Evolutionary conservation across 2,329 filamentous ascomycete genomes (phyloP).

Genomic region (Stenocarpella maydis): DNA sequence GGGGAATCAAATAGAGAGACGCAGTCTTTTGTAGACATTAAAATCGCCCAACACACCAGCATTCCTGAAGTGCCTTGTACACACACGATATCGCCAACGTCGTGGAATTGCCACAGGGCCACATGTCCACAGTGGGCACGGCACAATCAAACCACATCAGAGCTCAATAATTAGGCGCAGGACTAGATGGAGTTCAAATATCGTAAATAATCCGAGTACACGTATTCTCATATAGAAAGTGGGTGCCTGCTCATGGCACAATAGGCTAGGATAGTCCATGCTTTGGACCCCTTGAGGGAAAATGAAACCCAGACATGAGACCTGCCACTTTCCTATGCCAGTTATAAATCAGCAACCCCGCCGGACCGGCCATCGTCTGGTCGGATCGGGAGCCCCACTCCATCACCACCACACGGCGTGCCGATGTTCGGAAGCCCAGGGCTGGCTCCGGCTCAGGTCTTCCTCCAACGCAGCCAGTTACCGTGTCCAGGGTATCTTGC

Average conservation of each 20-base stretch:
- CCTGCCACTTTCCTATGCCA: neutral
- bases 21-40: neutral
- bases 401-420: conserved; percentile 11
- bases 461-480: neutral
- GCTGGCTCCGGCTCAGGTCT: neutral
- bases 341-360: neutral
- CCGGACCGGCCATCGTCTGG: conserved; percentile 17
- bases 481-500: neutral
- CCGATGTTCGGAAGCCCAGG: conserved; percentile 23
- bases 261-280: neutral
- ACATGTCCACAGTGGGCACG: neutral
- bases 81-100: neutral
- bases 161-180: neutral
- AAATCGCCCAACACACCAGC: neutral
- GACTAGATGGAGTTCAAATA: neutral
- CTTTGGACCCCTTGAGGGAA: too few relatives aligned
- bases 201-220: neutral
- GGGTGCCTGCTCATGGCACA: neutral
- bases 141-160: neutral
- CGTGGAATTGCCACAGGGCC: neutral
- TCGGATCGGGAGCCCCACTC: conserved; percentile 11
- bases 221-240: neutral
- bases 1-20: neutral
- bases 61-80: neutral
- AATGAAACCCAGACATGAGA: too few relatives aligned